Evolutionary conservation across 2,329 filamentous ascomycete species (phyloP).

Genomic region (Davidsoniella australis): DNA sequence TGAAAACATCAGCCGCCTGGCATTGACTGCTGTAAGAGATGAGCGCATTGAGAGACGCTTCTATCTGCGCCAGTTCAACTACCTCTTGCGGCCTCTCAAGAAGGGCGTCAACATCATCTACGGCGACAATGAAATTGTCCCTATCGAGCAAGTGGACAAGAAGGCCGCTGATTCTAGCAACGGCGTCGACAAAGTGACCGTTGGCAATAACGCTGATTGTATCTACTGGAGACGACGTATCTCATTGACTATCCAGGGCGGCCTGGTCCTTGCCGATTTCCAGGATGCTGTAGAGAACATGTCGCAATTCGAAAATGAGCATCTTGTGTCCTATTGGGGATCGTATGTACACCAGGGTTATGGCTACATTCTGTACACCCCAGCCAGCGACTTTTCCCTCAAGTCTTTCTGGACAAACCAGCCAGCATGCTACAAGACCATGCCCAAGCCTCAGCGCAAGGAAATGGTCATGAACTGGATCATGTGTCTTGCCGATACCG

Average conservation of each 20-base stretch:
- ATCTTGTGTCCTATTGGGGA: conserved; percentile 53
- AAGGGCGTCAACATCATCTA: conserved; percentile 46
- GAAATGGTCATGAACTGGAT: conserved; percentile 54
- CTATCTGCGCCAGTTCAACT: conserved; percentile 52
- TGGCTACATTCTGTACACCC: conserved; percentile 50
- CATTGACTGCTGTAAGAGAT: conserved; percentile 40
- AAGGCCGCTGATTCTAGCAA: conserved; percentile 25
- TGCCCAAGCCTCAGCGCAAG: conserved; percentile 42
- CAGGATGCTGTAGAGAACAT: conserved; percentile 42
- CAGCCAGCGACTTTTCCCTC: conserved; percentile 48
- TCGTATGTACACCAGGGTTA: conserved; percentile 49
- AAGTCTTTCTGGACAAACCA: conserved; percentile 49
- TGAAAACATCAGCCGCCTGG: conserved; percentile 47
- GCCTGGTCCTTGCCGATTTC: conserved; percentile 36
- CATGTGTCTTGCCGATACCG: conserved; percentile 51
- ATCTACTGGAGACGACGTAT: conserved; percentile 42
- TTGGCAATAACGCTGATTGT: conserved; percentile 42
- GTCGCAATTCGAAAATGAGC: conserved; percentile 43
- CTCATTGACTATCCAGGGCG: conserved; percentile 22
- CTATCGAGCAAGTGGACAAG: conserved; percentile 48
- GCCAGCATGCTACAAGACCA: conserved; percentile 42
- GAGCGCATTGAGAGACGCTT: conserved; percentile 51
- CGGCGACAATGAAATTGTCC: conserved; percentile 49
- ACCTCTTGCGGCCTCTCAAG: conserved; percentile 46
- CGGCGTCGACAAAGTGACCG: conserved; percentile 40